phyloP scores from a whole-genome alignment of 208 protist species.

The Naegleria gruberi region DNA sequence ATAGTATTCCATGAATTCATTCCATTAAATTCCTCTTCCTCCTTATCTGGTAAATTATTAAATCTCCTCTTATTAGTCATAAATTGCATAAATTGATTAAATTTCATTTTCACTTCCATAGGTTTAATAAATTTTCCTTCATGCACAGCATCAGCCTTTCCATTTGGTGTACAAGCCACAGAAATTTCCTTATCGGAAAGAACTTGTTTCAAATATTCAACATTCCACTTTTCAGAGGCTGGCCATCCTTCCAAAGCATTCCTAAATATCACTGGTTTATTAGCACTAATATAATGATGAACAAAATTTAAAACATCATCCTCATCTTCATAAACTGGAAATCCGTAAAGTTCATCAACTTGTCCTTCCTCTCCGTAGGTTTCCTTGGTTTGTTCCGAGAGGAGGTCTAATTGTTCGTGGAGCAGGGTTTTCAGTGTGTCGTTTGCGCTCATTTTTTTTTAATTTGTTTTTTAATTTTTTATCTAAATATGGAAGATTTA shows the following conservation, averaged over 20 bases:
- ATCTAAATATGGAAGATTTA: too few relatives aligned
- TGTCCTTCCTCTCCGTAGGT: not conserved
- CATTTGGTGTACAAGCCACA: constrained; percentile 75
- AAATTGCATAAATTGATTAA: not conserved
- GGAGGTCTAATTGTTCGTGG: not conserved
- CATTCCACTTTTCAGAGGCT: not conserved
- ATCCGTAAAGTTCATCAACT: not conserved
- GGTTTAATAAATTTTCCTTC: constrained; percentile 46
- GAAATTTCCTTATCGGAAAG: constrained; percentile 44
- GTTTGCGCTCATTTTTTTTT: not conserved
- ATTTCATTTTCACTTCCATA: constrained; percentile 11
- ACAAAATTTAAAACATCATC: constrained; percentile 1
- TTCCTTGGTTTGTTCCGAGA: not conserved
- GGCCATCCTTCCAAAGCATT: not conserved
- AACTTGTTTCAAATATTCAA: constrained; percentile 18
- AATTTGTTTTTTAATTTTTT: too few relatives aligned
- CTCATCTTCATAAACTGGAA: not conserved
- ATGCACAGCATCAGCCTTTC: constrained; percentile 72
- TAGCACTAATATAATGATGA: not conserved
- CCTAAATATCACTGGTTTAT: not conserved
- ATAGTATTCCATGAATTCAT: constrained; percentile 27
- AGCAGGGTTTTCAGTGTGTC: not conserved
- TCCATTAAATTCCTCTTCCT: not conserved
- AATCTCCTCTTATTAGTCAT: not conserved
- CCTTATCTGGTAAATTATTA: not conserved